Conservation (phyloP, 73 alveolate genomes). For the Symbiodinium natans region DNA sequence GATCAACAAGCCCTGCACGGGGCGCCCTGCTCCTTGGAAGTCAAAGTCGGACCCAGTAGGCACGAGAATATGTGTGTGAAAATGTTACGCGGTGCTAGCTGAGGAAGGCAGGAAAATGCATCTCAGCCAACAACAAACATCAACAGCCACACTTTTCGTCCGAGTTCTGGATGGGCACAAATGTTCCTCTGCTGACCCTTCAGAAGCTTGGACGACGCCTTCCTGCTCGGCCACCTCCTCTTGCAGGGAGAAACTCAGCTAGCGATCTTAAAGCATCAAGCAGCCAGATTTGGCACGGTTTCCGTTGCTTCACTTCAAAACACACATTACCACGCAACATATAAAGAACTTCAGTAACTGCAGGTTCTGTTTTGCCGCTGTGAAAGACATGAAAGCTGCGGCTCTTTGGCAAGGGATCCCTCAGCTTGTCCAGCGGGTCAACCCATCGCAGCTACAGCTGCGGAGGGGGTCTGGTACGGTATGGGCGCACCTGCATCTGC, state of each 20-base stretch:
- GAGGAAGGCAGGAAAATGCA: neutral
- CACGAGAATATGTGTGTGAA: too few relatives aligned
- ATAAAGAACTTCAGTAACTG: too few relatives aligned
- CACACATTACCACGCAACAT: too few relatives aligned
- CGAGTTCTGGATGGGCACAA: neutral
- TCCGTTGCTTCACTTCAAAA: too few relatives aligned
- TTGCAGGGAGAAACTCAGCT: neutral
- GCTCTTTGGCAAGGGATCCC: neutral
- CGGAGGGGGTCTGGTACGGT: neutral
- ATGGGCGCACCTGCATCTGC: neutral
- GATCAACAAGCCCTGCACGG: neutral
- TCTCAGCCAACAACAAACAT: neutral
- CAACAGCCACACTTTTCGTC: neutral
- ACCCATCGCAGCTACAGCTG: too few relatives aligned
- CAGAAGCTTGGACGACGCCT: conserved; percentile 29
- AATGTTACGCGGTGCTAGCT: too few relatives aligned
- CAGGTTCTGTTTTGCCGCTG: too few relatives aligned
- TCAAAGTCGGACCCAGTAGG: too few relatives aligned
- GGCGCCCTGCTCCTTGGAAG: too few relatives aligned
- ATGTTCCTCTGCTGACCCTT: neutral
- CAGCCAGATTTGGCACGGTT: too few relatives aligned
- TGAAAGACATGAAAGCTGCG: neutral
- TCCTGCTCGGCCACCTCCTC: neutral
- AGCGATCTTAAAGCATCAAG: too few relatives aligned
- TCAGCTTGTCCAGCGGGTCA: neutral